Evolutionary conservation across 1,284 basidiomycete species (phyloP), one percentile per base, ranked within the genome.

Genomic region (Dichomitus squalens): DNA sequence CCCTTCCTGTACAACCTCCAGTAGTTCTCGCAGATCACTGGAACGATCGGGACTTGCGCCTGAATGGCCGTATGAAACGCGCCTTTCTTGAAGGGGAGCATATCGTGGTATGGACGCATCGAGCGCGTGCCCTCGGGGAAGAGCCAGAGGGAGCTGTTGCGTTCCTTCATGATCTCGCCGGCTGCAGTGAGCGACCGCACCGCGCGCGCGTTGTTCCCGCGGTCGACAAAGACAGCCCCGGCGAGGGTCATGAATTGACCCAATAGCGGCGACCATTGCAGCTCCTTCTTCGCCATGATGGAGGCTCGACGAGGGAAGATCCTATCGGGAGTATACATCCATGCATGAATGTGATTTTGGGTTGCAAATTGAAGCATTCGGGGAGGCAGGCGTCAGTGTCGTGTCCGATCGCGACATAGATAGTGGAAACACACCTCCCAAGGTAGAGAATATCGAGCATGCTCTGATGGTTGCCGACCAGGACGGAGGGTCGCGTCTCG

Each of bases 61-160:
- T 97, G 90, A 14, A 98, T 81, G 12, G 97, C 96, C 35, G 98
- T 83, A 70, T 99, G 95, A 82, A 99, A 99, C 0, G 95, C 96
- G 38, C 97, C 97, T 76, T 98, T 99, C 79, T 99, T 99, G 79
- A 99, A 92, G 0, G 94, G 90, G 2, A 95, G 80, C 69, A 98
- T 74, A 33, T 83, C 80, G 7, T 88, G 82, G 43, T 81, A 76
- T 61, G 86, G 78, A n/a, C 81, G 80, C 55, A 83, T 82, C 23
- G 91, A 87, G 23, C 97, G 85, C 2, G 95, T 98, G 34, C 95
- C 95, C 75, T 97, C 95, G 1, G 95, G 93, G 75, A 93, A 97
- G 70, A 97, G 86, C 89, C 92, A 95, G 49, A 97, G 76, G 7
- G 92, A 94, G 29, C 92, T 81, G 68, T 85, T 74, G 33, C 84